Evolutionary conservation across 352 stramenopile genomes (phyloP), one percentile per base, ranked within the genome.

Genomic region (Pythium plurisporium): DNA sequence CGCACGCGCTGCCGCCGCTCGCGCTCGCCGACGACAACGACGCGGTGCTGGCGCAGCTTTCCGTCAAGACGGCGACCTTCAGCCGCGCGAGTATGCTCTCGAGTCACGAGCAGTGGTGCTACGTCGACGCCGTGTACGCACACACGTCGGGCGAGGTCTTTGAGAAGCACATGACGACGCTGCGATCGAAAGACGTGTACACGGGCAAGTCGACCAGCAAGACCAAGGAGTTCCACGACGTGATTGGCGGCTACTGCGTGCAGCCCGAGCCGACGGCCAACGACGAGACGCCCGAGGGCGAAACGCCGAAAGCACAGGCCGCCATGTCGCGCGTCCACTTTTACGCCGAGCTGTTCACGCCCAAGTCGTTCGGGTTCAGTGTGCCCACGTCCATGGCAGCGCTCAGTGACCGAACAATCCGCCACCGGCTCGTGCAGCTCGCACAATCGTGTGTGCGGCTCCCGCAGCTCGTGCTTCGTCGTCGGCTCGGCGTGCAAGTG

Each of bases 401-500:
- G 1, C 30, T 59, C 25, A 58, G 45, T 12, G 55, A 65, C 2
- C 25, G 44, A 9, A 26, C 46, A 14, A 64, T 59, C 44, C 49
- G 58, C 14, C 41, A 46, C 10, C 62, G 62, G 7, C 62, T 69
- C 20, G 22, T 69, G 3, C 23, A 14, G 14, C n/a, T 69, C 3
- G 62, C 49, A 2, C 15, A 53, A 5, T 62, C 38, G 31, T 51
- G 26, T 14, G n/a, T 8, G 3, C 69, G 69, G 2, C 57, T 89
- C 11, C 55, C 65, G 0, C 58, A 67, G 14, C 48, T 89, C 2
- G 69, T 91, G n/a, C 68, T 63, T 2, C 67, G 81, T 15, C 81
- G 75, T 0, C 78, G 81, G 2, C 74, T 91, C 23, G 78, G 76
- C 8, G 61, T 71, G 8, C 81, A 91, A 52, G 67, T 63, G 23